phyloP scores from a whole-genome alignment of 208 protist species.

The Crithidia brevicula region DNA sequence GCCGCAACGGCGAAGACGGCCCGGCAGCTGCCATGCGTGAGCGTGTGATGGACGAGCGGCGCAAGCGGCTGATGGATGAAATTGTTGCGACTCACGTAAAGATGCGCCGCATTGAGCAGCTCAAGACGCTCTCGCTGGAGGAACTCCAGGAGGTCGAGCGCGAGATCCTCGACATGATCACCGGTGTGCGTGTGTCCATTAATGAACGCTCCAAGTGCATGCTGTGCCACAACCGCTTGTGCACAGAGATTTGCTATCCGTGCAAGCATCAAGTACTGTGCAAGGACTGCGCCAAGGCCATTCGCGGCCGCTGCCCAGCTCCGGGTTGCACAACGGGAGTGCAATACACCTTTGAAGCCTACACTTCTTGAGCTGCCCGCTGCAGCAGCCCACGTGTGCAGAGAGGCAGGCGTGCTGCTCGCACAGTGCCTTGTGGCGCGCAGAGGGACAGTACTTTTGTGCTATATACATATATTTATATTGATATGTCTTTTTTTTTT shows the following conservation, averaged over 20 bases:
- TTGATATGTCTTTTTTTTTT: no score
- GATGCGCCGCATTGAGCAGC: slow-evolving; percentile 61
- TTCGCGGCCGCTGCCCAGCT: slow-evolving; percentile 69
- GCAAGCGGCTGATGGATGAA: slow-evolving; percentile 43
- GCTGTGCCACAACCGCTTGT: slow-evolving; percentile 69
- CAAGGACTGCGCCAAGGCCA: slow-evolving; percentile 76
- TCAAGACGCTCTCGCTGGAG: slow-evolving; percentile 56
- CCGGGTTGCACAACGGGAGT: slow-evolving; percentile 63
- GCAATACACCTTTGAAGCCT: slow-evolving; percentile 77
- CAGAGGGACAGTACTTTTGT: no score
- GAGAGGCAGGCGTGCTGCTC: no score
- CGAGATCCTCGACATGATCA: slow-evolving; percentile 82
- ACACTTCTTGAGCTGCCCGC: slow-evolving; percentile 48
- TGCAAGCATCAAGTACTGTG: slow-evolving; percentile 92
- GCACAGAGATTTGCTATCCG: slow-evolving; percentile 90
- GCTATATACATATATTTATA: no score
- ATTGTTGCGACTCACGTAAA: slow-evolving; percentile 68
- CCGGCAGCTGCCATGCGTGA: slow-evolving; percentile 50
- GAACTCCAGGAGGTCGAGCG: slow-evolving; percentile 86
- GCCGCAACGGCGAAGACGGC: slow-evolving; percentile 63
- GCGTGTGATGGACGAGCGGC: slow-evolving; percentile 35
- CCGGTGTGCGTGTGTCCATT: slow-evolving; percentile 70
- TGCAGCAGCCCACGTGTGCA: no score
- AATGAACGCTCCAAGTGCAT: slow-evolving; percentile 88
- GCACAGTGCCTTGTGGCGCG: no score